Evolutionary conservation across 139 green algal genomes (phyloP).

Genomic region (Pleodorina starrii): DNA sequence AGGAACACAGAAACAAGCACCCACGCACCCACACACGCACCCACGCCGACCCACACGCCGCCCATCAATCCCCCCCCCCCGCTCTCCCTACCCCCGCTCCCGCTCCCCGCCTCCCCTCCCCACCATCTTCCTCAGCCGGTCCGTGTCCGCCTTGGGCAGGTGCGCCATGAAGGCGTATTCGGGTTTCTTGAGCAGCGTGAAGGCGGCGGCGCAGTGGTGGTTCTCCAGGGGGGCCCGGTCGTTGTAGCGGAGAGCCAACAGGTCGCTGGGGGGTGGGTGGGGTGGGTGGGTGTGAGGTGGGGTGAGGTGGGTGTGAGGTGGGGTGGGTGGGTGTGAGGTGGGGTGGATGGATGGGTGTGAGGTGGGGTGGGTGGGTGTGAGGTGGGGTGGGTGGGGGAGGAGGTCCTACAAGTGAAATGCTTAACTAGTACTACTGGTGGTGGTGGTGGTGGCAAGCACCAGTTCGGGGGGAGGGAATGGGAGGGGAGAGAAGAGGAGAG

Average conservation of each 20-base stretch:
- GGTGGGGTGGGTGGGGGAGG: too few relatives aligned
- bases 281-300: slow-evolving; percentile 51
- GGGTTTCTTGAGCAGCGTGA: slow-evolving; percentile 48
- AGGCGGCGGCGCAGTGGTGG: slow-evolving; percentile 62
- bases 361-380: too few relatives aligned
- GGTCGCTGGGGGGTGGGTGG: slow-evolving; percentile 52
- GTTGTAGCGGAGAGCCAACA: slow-evolving; percentile 60
- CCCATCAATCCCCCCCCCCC: neutral
- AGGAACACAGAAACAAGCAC: too few relatives aligned
- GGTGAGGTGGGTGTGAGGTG: neutral
- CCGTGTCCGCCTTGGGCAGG: slow-evolving; percentile 56
- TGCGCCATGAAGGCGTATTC: slow-evolving; percentile 55
- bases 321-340: too few relatives aligned
- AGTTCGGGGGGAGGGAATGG: too few relatives aligned
- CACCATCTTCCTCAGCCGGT: slow-evolving; percentile 50
- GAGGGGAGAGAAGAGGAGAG: too few relatives aligned
- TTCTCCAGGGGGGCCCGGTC: slow-evolving; percentile 71
- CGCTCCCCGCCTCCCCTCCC: neutral
- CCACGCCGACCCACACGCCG: neutral
- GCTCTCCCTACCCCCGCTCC: neutral
- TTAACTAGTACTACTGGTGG: too few relatives aligned
- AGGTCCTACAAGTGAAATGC: too few relatives aligned
- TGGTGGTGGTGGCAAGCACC: too few relatives aligned
- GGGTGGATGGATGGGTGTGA: too few relatives aligned
- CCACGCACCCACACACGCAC: too few relatives aligned